Percentiles rank a stretch among this genome's conserved stretches.
Evolutionary conservation across 495 filamentous ascomycete species (phyloP).

Genomic region (Tuber aestivum): DNA sequence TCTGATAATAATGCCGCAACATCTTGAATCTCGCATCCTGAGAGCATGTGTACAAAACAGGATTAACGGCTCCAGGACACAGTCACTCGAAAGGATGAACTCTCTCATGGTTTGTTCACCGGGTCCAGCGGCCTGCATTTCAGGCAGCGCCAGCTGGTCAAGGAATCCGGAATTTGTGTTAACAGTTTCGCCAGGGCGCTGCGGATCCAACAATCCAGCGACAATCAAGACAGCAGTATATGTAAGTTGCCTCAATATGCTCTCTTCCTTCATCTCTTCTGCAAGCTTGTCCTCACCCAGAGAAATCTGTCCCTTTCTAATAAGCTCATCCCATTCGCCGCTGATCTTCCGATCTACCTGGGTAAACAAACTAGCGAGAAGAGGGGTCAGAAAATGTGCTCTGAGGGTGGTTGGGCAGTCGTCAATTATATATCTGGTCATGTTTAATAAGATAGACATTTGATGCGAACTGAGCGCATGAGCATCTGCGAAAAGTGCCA

Average conservation of each 20-base stretch:
- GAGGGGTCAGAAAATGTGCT: constrained; percentile 74
- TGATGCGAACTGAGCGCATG: constrained; percentile 85
- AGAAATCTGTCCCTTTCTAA: constrained; percentile 51
- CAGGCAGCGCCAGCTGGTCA: constrained; percentile 32
- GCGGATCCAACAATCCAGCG: constrained; percentile 74
- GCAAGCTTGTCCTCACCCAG: constrained; percentile 63
- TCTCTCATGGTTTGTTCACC: constrained; percentile 57
- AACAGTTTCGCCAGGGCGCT: constrained; percentile 50
- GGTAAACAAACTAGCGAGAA: constrained; percentile 72
- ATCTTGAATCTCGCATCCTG: constrained; percentile 82
- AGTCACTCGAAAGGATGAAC: constrained; percentile 72
- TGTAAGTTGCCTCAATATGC: constrained; percentile 87
- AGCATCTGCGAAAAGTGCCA: constrained; percentile 78
- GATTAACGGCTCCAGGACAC: constrained; percentile 78
- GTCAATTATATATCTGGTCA: constrained; percentile 80
- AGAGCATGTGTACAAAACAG: constrained; percentile 87
- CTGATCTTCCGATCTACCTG: constrained; percentile 83
- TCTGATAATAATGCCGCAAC: constrained; percentile 75
- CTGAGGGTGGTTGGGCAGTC: constrained; percentile 76
- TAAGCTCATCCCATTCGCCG: constrained; percentile 73
- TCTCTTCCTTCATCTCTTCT: constrained; percentile 97
- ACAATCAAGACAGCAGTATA: constrained; percentile 87
- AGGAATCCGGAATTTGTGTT: constrained; percentile 27
- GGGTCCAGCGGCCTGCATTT: constrained; percentile 44
- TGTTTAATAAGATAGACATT: constrained; percentile 78